Evolutionary conservation across 78 protist species (phyloP), one percentile per base, ranked within the genome.

Genomic region (Speleostelium caveatum): DNA sequence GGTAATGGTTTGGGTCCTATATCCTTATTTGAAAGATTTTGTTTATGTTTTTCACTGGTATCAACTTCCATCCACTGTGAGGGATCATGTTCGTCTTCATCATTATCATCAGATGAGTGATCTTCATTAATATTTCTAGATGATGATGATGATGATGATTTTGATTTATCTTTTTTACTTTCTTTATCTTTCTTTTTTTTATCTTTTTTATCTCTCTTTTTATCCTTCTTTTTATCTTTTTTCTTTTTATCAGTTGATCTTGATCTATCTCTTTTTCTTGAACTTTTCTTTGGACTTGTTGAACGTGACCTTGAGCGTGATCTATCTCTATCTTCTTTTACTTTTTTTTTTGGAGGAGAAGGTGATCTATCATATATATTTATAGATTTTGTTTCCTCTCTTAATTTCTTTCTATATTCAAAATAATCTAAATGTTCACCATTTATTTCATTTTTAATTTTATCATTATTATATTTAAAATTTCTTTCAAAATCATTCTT

Each of bases 1-100:
- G 88, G 66, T 6, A 79, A 26, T 55, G 88, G 88, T 67, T 39
- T 65, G 21, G 88, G 88, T 5, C 88, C 88, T 17, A 79, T 51
- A 30, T 71, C 88, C n/a, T 55, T 53, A 14, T 67, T 59, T 7
- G 88, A 42, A 2, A 66, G 33, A 0, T 42, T 5, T 32, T 32
- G 53, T 0, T 59, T 8, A 14, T 24, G 62, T 39, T 79, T 51
- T 45, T 79, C 69, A 33, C 49, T 41, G 16, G 51, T 73, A 21
- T 79, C 62, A 2, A 36, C 77, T 71, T 53, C 76, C 53, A 45
- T 45, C 88, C 88, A 79, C 88, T 61, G 36, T 30, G 88, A 68
- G 12, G 28, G 4, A 21, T 65, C 75, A 22, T 66, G 55, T 24
- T 68, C 8, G n/a, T 68, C 39, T 12, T 45, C 17, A 42, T 68